Conservation (phyloP, 257 asterid species). For the Scutellaria baicalensis region DNA sequence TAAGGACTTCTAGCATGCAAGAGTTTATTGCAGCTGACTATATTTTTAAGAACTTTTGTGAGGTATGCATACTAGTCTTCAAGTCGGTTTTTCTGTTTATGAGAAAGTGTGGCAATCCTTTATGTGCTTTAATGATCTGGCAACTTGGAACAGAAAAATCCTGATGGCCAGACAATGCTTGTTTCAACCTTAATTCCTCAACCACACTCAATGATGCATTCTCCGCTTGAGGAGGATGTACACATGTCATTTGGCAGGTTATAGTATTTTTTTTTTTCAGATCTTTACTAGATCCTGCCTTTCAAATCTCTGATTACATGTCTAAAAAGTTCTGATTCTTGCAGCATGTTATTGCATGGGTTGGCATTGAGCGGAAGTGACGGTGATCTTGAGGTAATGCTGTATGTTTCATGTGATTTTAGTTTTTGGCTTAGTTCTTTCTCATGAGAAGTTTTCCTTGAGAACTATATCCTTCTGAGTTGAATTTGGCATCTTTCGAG, state of each 20-base stretch:
- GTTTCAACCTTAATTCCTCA: conserved; percentile 84
- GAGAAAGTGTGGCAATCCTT: not conserved
- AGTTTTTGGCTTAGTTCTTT: not conserved
- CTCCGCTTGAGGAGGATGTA: conserved; percentile 78
- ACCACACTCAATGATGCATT: conserved; percentile 57
- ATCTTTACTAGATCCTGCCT: no score
- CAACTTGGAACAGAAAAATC: conserved; percentile 54
- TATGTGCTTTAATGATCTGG: not conserved
- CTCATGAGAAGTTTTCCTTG: not conserved
- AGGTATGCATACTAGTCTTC: conserved; percentile 49
- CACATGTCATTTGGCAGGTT: conserved; percentile 97
- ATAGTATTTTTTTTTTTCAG: not conserved
- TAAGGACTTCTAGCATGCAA: conserved; percentile 79
- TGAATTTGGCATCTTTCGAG: not conserved
- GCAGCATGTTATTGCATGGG: conserved; percentile 96
- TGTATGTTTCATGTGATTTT: not conserved
- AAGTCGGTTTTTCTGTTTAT: not conserved
- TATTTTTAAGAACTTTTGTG: conserved; percentile 80
- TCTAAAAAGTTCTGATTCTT: conserved; percentile 13
- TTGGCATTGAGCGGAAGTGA: conserved; percentile 67
- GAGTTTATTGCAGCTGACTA: conserved; percentile 84
- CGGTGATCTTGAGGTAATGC: conserved; percentile 89
- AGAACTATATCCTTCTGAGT: not conserved
- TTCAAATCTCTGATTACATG: conserved; percentile 9
- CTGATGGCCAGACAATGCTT: conserved; percentile 85